phyloP scores from a whole-genome alignment of 176 grass and related monocot species.

The Musa itinerans region DNA sequence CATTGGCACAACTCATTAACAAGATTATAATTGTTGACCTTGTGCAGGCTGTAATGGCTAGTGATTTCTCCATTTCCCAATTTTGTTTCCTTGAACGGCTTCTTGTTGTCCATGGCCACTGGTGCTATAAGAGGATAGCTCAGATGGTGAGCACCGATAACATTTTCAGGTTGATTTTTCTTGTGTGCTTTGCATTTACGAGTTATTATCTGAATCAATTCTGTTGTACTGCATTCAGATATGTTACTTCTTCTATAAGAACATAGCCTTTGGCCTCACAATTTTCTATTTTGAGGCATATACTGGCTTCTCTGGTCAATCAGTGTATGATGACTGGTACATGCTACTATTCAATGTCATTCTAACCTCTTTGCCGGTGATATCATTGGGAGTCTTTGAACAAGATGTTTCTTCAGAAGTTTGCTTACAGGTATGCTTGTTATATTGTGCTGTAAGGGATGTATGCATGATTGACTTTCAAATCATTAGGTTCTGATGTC shows the following conservation, averaged over 20 bases:
- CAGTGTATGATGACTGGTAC: slow-evolving; percentile 99
- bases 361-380: slow-evolving; percentile 90
- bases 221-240: slow-evolving; percentile 49
- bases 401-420: slow-evolving; percentile 99
- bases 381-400: slow-evolving; percentile 98
- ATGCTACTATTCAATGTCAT: slow-evolving; percentile 99
- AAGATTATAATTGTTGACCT: slow-evolving; percentile 1
- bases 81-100: slow-evolving; percentile 95
- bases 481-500: not conserved
- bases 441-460: not conserved
- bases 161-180: slow-evolving; percentile 8
- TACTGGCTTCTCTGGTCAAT: slow-evolving; percentile 91
- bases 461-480: not conserved
- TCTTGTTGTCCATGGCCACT: slow-evolving; percentile 93
- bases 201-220: not conserved
- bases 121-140: slow-evolving; percentile 97
- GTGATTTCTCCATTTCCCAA: slow-evolving; percentile 96
- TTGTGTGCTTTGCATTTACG: not conserved
- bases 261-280: slow-evolving; percentile 96
- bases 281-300: slow-evolving; percentile 99
- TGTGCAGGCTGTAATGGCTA: slow-evolving; percentile 96
- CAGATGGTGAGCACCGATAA: slow-evolving; percentile 62
- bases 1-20: not conserved
- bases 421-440: slow-evolving; percentile 69
- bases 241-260: slow-evolving; percentile 99